These are phyloP conservation scores for Balakata baccata DNA, from an alignment of 345 rosid genomes.

Conservation along the genomic window DNA sequence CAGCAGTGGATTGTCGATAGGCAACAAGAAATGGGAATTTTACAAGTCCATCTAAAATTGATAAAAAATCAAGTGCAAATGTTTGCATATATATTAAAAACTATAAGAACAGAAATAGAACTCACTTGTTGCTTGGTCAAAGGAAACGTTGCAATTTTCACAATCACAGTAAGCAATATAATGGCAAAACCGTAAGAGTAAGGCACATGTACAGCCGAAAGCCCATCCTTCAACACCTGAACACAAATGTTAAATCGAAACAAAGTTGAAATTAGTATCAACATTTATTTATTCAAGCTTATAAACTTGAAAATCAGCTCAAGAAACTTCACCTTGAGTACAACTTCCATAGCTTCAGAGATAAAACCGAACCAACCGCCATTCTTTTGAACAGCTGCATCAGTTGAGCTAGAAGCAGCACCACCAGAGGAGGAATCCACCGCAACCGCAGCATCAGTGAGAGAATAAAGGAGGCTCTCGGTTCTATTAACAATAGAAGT, in stretches of 20 bases:
- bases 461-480: slow-evolving; percentile 73
- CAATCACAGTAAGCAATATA: slow-evolving; percentile 78
- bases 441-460: slow-evolving; percentile 80
- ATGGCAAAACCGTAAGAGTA: slow-evolving; percentile 91
- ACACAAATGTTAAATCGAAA: neutral
- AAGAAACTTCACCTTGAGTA: slow-evolving; percentile 61
- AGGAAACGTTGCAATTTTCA: slow-evolving; percentile 73
- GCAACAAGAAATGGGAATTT: neutral
- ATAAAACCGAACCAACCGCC: slow-evolving; percentile 95
- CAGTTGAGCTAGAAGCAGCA: slow-evolving; percentile 42
- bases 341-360: slow-evolving; percentile 78
- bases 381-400: slow-evolving; percentile 55
- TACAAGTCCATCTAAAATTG: neutral
- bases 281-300: neutral
- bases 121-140: slow-evolving; percentile 87
- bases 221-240: slow-evolving; percentile 82
- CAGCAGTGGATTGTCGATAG: too few species aligned
- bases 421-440: slow-evolving; percentile 46
- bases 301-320: neutral
- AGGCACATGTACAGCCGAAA: slow-evolving; percentile 77
- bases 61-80: neutral
- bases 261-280: neutral
- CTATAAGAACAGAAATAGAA: neutral
- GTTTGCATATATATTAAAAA: neutral
- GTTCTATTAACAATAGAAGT: slow-evolving; percentile 44